Base-by-base conservation (phyloP, 805 yeast genomes). In the Ogataea philodendri region DNA sequence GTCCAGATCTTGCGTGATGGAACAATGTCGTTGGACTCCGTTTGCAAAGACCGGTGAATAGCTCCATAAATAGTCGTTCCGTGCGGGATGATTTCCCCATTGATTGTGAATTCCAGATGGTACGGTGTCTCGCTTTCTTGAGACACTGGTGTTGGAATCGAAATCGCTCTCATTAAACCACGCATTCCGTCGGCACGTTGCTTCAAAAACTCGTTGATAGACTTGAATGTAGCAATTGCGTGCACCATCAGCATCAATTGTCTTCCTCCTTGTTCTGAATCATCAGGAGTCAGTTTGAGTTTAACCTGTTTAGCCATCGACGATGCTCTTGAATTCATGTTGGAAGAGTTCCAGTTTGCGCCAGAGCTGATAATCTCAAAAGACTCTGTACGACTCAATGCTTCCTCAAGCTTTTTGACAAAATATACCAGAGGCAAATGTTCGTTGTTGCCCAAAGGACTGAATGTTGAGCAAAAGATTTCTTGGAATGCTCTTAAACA, bases 31-130 rank as follows among this genome's bases (percentile, higher is more conserved):
- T 62, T 62, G 1, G 69, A 46, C 11, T 60, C 48, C 6, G 42
- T 32, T 51, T 73, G 70, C 9, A 72, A 53, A 3, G 74, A 61
- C 31, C 73, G 70, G 53, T 77, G 78, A 5, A 83, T 64, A 0
- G 87, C 89, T 1, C 93, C 93, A 58, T 78, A 84, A 2, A 86
- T 70, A 0, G 95, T 85, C 0, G 84, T 76, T 33, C 75, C 84
- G 23, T 66, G 65, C 3, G 86, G 81, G 17, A 84, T 65, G 0
- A 58, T 62, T 37, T 76, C 77, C 4, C 73, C 85, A 43, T 78
- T 66, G 9, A 80, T 60, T 1, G 62, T 60, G 52, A 85, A 85
- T 37, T 78, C 82, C 35, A 80, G 62, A 33, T 67, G 57, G 64
- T 42, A 55, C 4, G 60, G 60, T 9, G 42, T 30, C 5, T 41